phyloP scores from a whole-genome alignment of 1,284 basidiomycete genomes.

The Papiliotrema nemorosa region DNA sequence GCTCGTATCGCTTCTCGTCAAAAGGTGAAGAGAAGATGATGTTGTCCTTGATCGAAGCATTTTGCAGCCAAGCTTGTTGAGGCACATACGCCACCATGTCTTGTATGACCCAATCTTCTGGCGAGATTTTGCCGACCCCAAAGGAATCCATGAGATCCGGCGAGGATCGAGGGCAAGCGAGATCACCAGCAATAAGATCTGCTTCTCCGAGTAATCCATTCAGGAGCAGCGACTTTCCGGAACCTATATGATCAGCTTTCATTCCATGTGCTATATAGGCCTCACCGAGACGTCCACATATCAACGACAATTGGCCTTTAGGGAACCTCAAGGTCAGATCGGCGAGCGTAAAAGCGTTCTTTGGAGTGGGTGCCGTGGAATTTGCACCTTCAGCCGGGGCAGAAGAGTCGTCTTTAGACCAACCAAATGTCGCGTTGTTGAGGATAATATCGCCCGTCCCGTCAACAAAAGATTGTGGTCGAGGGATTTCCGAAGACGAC shows the following conservation, averaged over 20 bases:
- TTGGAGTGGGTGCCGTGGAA: constrained; percentile 67
- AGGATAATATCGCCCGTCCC: constrained; percentile 60
- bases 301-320: constrained; percentile 66
- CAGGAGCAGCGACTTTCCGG: constrained; percentile 77
- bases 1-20: constrained; percentile 70
- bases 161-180: constrained; percentile 75
- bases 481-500: constrained; percentile 63
- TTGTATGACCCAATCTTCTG: constrained; percentile 69
- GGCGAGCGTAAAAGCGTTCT: constrained; percentile 72
- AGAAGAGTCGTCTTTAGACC: constrained; percentile 66
- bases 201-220: constrained; percentile 83
- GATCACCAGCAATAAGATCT: constrained; percentile 66
- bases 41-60: constrained; percentile 90
- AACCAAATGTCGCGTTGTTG: constrained; percentile 79
- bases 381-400: background rate
- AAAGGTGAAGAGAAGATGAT: constrained; percentile 85
- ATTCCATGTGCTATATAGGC: background rate
- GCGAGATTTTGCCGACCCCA: constrained; percentile 30
- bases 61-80: constrained; percentile 71
- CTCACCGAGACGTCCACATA: constrained; percentile 62
- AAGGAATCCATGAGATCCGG: constrained; percentile 70
- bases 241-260: constrained; percentile 53
- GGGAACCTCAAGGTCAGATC: constrained; percentile 78
- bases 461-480: constrained; percentile 59
- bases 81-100: constrained; percentile 82